A percentile compares a stretch with the other conserved stretches of the same genome.
Conservation (phyloP, 2,329 filamentous ascomycete species). For the Talaromyces sp. region DNA sequence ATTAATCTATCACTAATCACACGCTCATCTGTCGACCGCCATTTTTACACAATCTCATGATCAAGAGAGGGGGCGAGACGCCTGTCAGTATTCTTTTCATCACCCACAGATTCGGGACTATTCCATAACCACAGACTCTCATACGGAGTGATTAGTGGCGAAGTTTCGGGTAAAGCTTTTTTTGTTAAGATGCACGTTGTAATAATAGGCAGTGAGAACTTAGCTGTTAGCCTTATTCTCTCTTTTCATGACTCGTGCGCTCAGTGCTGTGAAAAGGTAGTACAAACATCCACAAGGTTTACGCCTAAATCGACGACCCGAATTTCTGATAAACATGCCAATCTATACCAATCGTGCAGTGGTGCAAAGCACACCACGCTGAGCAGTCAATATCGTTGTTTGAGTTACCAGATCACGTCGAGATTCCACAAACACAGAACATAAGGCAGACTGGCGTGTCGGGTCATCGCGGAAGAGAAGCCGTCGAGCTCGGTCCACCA, state of each 20-base stretch:
- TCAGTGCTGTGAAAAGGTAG: background rate
- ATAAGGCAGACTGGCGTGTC: background rate
- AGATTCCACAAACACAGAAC: background rate
- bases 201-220: background rate
- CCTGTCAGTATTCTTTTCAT: background rate
- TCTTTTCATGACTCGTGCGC: background rate
- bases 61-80: background rate
- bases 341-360: background rate
- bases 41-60: background rate
- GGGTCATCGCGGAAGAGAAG: background rate
- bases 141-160: background rate
- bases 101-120: background rate
- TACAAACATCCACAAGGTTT: background rate
- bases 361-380: background rate
- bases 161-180: background rate
- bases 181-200: background rate
- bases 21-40: too few species aligned
- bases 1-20: background rate
- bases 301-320: background rate
- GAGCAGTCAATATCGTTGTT: background rate
- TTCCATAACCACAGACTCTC: background rate
- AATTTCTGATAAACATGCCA: background rate
- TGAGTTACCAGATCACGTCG: background rate
- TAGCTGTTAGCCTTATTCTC: background rate
- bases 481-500: constrained; percentile 4